These are phyloP conservation scores for Crithidia thermophila DNA, from an alignment of 208 protist species.

Conservation along the genomic window DNA sequence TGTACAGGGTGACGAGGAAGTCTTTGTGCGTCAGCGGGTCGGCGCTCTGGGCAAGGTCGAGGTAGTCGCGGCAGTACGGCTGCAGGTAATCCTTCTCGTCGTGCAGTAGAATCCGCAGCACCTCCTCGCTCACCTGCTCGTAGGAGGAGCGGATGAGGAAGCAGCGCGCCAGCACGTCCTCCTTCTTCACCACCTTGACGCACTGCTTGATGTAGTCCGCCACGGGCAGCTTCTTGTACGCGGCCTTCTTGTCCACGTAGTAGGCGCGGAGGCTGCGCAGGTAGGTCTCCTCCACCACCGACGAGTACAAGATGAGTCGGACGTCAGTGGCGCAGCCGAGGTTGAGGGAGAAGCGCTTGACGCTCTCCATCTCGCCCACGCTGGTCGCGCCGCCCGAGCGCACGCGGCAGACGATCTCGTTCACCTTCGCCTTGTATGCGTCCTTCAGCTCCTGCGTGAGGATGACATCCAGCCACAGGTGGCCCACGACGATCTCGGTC, in stretches of 20 bases:
- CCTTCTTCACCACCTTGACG: conserved; percentile 40
- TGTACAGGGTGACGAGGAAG: conserved; percentile 33
- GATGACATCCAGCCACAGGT: conserved; percentile 60
- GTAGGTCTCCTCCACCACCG: conserved; percentile 71
- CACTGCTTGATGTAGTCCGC: conserved; percentile 51
- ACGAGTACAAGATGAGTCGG: conserved; percentile 52
- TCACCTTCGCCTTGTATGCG: conserved; percentile 43
- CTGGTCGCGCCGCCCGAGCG: conserved; percentile 32
- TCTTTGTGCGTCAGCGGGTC: conserved; percentile 13
- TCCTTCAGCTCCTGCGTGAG: conserved; percentile 29
- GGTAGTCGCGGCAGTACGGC: conserved; percentile 30
- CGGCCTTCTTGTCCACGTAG: conserved; percentile 39
- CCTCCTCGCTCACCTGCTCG: conserved; percentile 37
- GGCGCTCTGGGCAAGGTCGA: conserved; percentile 31
- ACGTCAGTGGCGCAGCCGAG: conserved; percentile 58
- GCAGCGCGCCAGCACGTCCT: conserved; percentile 50
- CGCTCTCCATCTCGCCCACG: conserved; percentile 47
- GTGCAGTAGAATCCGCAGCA: conserved; percentile 56
- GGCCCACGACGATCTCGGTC: conserved; percentile 67
- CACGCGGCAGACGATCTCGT: conserved; percentile 44
- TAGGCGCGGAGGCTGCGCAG: conserved; percentile 38
- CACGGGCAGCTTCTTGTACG: conserved; percentile 39
- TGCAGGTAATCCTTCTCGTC: conserved; percentile 52
- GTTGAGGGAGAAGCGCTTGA: conserved; percentile 69
- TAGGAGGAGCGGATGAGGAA: conserved; percentile 64